Base-by-base conservation (phyloP, 345 rosid genomes). In the Adansonia digitata region DNA sequence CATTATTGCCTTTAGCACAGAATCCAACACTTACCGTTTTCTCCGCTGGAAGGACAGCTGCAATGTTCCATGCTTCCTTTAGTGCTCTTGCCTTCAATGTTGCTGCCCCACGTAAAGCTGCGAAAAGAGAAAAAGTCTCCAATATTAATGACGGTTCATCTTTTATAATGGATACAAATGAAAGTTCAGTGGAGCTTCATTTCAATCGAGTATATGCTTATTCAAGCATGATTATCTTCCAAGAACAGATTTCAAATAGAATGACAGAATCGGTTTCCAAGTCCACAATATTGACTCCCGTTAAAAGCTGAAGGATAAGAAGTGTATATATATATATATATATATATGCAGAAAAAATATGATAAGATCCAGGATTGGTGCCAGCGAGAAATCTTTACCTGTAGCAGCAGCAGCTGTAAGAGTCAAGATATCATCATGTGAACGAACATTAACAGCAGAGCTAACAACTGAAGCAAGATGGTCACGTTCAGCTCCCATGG, bases 331-430 rank as follows among this genome's bases (percentile, higher is more conserved):
- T n/a, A n/a, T n/a, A n/a, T n/a, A n/a, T n/a, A n/a, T n/a, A 10
- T 39, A 39, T 39, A 4, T 39, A 1, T 5, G 2, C 2, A 31
- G 9, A 55, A 20, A 15, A 11, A 55, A 20, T 9, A 22, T 1
- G 29, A 55, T 55, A 55, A 9, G 56, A 22, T 55, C 60, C 2
- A n/a, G 60, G 29, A 55, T 24, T 22, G 31, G 15, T 24, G 14
- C 7, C 62, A 4, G 34, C 3, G 2, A 27, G 26, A 9, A 27
- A 48, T 39, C 27, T 55, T 18, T 87, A 92, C 98, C 97, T 53
- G 99, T 93, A 35, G 99, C 99, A 56, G 98, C 98, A 5, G 97
- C 98, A 52, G 97, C 97, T 15, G 97, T 94, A 20, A 94, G 94
- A 37, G 97, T 92, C 34, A 88, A 77, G 74, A 94, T 89, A 69